These are phyloP conservation scores for Oryza punctata DNA, from an alignment of 176 grass and related monocot species.

Conservation along the genomic window DNA sequence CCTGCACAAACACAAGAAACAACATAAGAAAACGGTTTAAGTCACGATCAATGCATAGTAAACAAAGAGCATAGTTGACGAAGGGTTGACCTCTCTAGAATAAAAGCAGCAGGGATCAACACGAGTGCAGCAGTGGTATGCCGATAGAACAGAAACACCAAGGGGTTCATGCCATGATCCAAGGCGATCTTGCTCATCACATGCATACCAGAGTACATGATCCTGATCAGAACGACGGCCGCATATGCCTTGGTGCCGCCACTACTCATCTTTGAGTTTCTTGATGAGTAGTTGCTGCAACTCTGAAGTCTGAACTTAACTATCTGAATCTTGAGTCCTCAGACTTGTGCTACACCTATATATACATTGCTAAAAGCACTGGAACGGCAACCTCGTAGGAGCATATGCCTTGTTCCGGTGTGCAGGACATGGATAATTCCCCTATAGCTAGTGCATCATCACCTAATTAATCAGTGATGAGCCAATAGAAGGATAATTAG, in stretches of 20 bases:
- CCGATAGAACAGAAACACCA: slow-evolving; percentile 79
- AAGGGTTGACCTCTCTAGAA: slow-evolving; percentile 58
- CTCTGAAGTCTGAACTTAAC: neutral
- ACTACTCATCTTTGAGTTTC: slow-evolving; percentile 2
- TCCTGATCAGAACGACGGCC: slow-evolving; percentile 51
- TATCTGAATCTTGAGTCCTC: neutral
- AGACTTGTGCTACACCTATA: neutral
- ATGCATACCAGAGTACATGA: slow-evolving; percentile 75
- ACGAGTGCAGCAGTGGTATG: slow-evolving; percentile 58
- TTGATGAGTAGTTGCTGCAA: slow-evolving; percentile 1
- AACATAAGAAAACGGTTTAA: slow-evolving; percentile 2
- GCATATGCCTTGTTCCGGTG: slow-evolving; percentile 42
- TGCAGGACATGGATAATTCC: slow-evolving; percentile 44
- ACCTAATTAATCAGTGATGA: slow-evolving; percentile 31
- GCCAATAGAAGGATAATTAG: slow-evolving; percentile 32
- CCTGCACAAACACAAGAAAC: slow-evolving; percentile 36
- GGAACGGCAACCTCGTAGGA: slow-evolving; percentile 41
- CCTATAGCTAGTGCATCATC: slow-evolving; percentile 24
- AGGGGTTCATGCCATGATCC: slow-evolving; percentile 63
- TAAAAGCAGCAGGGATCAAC: slow-evolving; percentile 48
- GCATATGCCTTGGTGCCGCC: slow-evolving; percentile 41
- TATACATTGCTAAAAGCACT: slow-evolving; percentile 39
- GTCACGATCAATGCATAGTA: neutral
- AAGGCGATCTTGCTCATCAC: slow-evolving; percentile 61
- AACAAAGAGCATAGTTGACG: neutral